These are phyloP conservation scores for Hypoxylon rickii DNA, from an alignment of 495 filamentous ascomycete species.

Conservation along the genomic window DNA sequence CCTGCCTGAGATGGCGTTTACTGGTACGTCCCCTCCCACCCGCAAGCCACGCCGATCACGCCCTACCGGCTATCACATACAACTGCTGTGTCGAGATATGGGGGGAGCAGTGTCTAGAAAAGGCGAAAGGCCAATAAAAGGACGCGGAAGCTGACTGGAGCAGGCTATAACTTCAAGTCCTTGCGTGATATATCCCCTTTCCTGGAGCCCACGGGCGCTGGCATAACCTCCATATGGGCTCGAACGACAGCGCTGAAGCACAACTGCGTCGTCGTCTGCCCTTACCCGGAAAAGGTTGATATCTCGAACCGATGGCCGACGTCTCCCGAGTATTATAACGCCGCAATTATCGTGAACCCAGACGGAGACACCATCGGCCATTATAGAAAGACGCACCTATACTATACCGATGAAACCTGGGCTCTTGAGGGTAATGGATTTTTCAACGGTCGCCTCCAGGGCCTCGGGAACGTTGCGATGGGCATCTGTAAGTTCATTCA, in stretches of 20 bases:
- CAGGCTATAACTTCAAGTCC: constrained; percentile 91
- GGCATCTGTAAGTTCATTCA: constrained; percentile 81
- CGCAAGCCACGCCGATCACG: no score
- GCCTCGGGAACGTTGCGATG: constrained; percentile 69
- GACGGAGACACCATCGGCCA: constrained; percentile 73
- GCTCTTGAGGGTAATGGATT: constrained; percentile 77
- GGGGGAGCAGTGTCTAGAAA: not conserved
- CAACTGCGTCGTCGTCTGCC: constrained; percentile 80
- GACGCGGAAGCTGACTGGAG: constrained; percentile 12
- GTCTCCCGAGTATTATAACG: constrained; percentile 73
- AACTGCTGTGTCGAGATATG: no score
- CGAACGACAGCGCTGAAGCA: constrained; percentile 70
- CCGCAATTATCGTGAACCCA: constrained; percentile 75
- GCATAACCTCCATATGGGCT: constrained; percentile 82
- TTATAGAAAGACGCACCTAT: constrained; percentile 90
- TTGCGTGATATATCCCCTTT: constrained; percentile 74
- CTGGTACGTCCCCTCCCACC: constrained; percentile 75
- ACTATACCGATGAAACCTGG: constrained; percentile 92
- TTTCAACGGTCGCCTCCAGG: constrained; percentile 53
- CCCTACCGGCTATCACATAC: no score
- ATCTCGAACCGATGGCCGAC: constrained; percentile 44
- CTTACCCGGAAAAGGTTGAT: constrained; percentile 78
- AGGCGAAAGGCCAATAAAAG: not conserved
- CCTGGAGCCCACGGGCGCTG: constrained; percentile 76
- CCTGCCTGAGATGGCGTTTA: constrained; percentile 86